These are phyloP conservation scores for Pulveroboletus frians DNA, from an alignment of 768 basidiomycete species.

Conservation along the genomic window DNA sequence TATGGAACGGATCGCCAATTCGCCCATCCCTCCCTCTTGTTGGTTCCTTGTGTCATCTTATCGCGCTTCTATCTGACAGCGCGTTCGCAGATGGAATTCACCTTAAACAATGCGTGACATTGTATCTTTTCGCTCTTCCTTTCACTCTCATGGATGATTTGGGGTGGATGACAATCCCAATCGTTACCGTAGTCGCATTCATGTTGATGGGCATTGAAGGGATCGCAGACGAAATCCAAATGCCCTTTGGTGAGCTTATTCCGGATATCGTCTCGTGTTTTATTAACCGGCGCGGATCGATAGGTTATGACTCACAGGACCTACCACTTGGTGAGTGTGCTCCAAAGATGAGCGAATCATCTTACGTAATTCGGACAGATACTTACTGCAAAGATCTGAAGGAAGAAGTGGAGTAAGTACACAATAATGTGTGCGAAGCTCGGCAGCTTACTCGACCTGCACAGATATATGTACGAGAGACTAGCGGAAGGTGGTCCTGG, in stretches of 20 bases:
- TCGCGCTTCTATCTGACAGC: slow-evolving; percentile 6
- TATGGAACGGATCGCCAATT: slow-evolving; percentile 91
- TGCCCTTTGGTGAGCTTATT: slow-evolving; percentile 73
- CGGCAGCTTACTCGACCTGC: slow-evolving; percentile 7
- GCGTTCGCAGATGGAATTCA: slow-evolving; percentile 71
- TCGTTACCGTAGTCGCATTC: slow-evolving; percentile 83
- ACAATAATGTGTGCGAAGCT: background rate
- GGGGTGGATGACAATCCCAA: slow-evolving; percentile 79
- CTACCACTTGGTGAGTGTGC: slow-evolving; percentile 65
- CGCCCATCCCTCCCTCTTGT: slow-evolving; percentile 78
- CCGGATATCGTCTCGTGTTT: background rate
- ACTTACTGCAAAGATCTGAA: slow-evolving; percentile 82
- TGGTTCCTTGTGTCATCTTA: slow-evolving; percentile 20
- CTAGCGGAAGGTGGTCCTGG: slow-evolving; percentile 74
- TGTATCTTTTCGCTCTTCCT: slow-evolving; percentile 89
- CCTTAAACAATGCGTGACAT: slow-evolving; percentile 89
- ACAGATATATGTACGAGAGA: slow-evolving; percentile 63
- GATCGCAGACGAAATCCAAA: slow-evolving; percentile 91
- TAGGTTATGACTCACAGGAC: slow-evolving; percentile 60
- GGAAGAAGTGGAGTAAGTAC: slow-evolving; percentile 74
- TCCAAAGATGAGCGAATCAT: background rate
- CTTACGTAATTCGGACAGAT: slow-evolving; percentile 38
- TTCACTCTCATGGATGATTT: slow-evolving; percentile 79
- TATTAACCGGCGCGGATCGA: slow-evolving; percentile 3
- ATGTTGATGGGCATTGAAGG: slow-evolving; percentile 95